Conservation (phyloP, 2,329 filamentous ascomycete species). For the Verticillium alfalfae region DNA sequence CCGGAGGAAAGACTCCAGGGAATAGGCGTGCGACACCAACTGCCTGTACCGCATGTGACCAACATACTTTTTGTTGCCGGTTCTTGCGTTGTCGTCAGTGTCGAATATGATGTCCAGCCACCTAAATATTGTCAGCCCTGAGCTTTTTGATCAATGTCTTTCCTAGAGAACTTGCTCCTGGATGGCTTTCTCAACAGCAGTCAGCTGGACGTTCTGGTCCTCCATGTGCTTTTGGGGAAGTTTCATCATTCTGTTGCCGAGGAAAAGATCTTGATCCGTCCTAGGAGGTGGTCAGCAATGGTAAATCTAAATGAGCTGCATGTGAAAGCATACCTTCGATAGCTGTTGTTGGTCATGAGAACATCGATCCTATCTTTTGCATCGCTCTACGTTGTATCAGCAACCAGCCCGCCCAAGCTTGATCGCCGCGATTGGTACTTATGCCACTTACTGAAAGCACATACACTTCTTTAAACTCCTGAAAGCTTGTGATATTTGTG, state of each 20-base stretch:
- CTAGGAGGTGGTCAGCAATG: constrained; percentile 7
- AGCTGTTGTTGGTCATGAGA: constrained; percentile 5
- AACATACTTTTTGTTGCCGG: too few relatives aligned
- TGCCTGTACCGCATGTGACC: neutral
- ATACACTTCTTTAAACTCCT: constrained; percentile 12
- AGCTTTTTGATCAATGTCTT: neutral
- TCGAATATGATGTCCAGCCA: neutral
- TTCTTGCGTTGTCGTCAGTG: too few relatives aligned
- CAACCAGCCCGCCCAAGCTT: too few relatives aligned
- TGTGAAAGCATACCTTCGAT: constrained; percentile 1
- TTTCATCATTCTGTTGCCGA: constrained; percentile 17
- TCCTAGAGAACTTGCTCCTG: constrained; percentile 14
- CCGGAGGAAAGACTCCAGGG: constrained; percentile 16
- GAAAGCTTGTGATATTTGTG: neutral
- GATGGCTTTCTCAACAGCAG: constrained; percentile 17
- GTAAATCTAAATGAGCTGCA: too few relatives aligned
- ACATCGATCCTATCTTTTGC: constrained; percentile 1
- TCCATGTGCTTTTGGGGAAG: constrained; percentile 11
- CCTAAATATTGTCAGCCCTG: neutral
- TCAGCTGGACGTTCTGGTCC: constrained; percentile 17
- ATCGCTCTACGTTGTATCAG: neutral
- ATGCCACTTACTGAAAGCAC: constrained; percentile 7
- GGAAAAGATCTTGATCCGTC: constrained; percentile 18
- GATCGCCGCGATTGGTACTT: too few relatives aligned
- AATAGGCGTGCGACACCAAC: constrained; percentile 16